These are phyloP conservation scores for Heterobasidion irregulare DNA, from an alignment of 1,284 basidiomycete genomes.

Conservation along the genomic window DNA sequence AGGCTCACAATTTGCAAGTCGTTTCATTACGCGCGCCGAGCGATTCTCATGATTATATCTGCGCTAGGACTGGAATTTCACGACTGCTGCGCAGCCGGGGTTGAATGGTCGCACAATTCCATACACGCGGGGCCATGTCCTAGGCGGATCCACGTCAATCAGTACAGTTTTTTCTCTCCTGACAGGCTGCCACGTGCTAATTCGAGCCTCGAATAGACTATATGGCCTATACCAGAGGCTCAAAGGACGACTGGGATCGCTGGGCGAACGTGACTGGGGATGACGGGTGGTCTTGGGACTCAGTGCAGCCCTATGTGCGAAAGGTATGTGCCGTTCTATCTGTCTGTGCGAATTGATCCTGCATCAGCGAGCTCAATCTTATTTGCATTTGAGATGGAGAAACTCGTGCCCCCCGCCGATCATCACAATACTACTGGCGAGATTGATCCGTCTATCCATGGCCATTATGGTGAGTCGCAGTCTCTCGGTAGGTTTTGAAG, in stretches of 20 bases:
- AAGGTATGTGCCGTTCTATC: conserved; percentile 9
- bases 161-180: conserved; percentile 19
- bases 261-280: conserved; percentile 21
- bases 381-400: conserved; percentile 18
- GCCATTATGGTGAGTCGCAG: conserved; percentile 7
- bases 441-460: conserved; percentile 22
- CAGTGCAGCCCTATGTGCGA: conserved; percentile 14
- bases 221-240: conserved; percentile 16
- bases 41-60: background rate
- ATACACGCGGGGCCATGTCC: conserved; percentile 25
- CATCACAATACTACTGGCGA: conserved; percentile 21
- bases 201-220: conserved; percentile 9
- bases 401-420: conserved; percentile 19
- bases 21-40: conserved; percentile 6
- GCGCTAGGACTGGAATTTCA: conserved; percentile 24
- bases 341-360: background rate
- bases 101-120: conserved; percentile 19
- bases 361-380: background rate
- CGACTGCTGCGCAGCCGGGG: conserved; percentile 24
- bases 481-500: background rate
- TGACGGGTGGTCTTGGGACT: conserved; percentile 21
- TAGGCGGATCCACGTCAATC: conserved; percentile 29
- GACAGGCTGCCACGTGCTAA: background rate
- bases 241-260: conserved; percentile 18
- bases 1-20: conserved; percentile 12